phyloP scores from a whole-genome alignment of 2,329 filamentous ascomycete species.

The Seiridium cupressi region DNA sequence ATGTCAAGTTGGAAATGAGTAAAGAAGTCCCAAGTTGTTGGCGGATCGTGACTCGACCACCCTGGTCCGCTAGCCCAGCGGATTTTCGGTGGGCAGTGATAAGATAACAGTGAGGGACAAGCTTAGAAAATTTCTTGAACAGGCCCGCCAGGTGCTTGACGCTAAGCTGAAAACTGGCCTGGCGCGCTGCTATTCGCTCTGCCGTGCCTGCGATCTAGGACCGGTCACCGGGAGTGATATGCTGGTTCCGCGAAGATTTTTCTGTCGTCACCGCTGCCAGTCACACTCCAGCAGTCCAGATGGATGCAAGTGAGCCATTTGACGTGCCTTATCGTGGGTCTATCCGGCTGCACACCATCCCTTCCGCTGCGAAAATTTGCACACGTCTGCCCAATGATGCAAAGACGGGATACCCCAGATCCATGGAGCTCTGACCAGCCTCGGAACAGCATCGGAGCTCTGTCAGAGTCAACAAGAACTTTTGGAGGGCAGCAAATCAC shows the following conservation, averaged over 20 bases:
- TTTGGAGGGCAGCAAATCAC: not conserved
- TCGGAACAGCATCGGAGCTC: conserved; percentile 8
- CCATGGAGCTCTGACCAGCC: not conserved
- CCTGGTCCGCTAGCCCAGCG: conserved; percentile 2
- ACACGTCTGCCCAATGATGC: not conserved
- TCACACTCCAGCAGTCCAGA: not conserved
- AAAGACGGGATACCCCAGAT: conserved; percentile 5
- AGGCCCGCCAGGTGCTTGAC: not conserved
- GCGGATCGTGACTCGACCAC: conserved; percentile 8
- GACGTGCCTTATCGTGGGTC: not conserved
- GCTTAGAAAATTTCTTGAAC: conserved; percentile 4
- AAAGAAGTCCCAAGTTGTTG: not conserved
- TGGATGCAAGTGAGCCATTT: not conserved
- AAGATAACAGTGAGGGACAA: conserved; percentile 10
- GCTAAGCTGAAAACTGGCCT: conserved; percentile 3
- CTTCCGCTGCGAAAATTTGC: not conserved
- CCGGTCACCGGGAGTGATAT: conserved; percentile 4
- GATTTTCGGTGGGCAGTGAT: conserved; percentile 11
- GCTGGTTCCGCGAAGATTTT: conserved; percentile 3
- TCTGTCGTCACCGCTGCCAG: not conserved
- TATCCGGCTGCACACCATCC: not conserved
- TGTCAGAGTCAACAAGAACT: not conserved
- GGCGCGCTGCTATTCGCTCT: not conserved
- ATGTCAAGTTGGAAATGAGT: not conserved
- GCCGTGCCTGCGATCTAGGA: conserved; percentile 6